phyloP scores from a whole-genome alignment of 257 asterid genomes.

The Plantago elongata region DNA sequence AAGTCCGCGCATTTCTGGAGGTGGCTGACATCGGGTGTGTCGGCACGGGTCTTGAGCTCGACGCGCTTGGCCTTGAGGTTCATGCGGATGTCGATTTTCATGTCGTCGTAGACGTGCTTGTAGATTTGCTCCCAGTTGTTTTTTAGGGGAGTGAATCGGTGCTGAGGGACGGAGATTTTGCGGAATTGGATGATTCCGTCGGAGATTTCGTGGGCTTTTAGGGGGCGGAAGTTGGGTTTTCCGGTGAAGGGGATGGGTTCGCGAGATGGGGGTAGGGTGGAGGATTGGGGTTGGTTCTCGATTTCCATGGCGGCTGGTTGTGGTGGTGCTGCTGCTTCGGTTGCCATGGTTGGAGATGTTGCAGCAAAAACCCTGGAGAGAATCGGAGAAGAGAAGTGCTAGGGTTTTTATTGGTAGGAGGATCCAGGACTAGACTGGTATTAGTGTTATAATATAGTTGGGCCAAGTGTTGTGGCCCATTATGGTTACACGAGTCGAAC shows the following conservation, averaged over 20 bases:
- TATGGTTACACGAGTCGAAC: too few relatives aligned
- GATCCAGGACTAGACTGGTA: too few relatives aligned
- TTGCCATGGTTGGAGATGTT: too few relatives aligned
- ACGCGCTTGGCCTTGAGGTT: slow-evolving; percentile 75
- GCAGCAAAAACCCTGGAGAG: too few relatives aligned
- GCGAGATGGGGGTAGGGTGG: slow-evolving; percentile 1
- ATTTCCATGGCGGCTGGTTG: slow-evolving; percentile 39
- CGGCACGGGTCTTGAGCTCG: slow-evolving; percentile 72
- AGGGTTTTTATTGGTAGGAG: too few relatives aligned
- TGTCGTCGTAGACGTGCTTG: slow-evolving; percentile 63
- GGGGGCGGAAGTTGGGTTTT: slow-evolving; percentile 66
- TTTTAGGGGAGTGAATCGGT: slow-evolving; percentile 79
- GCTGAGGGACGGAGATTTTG: slow-evolving; percentile 60
- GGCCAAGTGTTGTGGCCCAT: too few relatives aligned
- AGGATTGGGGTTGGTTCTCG: slow-evolving; percentile 21
- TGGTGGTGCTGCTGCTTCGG: background rate
- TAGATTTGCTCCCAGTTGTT: slow-evolving; percentile 76
- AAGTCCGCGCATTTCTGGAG: slow-evolving; percentile 87
- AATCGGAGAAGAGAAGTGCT: too few relatives aligned
- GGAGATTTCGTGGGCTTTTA: slow-evolving; percentile 73
- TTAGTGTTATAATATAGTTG: too few relatives aligned
- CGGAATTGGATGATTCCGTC: slow-evolving; percentile 73
- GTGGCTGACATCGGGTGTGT: slow-evolving; percentile 83
- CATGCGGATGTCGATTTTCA: slow-evolving; percentile 86
- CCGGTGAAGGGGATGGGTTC: slow-evolving; percentile 30